Base-by-base conservation (phyloP, 129 eudicot species). In the Lactuca saligna region DNA sequence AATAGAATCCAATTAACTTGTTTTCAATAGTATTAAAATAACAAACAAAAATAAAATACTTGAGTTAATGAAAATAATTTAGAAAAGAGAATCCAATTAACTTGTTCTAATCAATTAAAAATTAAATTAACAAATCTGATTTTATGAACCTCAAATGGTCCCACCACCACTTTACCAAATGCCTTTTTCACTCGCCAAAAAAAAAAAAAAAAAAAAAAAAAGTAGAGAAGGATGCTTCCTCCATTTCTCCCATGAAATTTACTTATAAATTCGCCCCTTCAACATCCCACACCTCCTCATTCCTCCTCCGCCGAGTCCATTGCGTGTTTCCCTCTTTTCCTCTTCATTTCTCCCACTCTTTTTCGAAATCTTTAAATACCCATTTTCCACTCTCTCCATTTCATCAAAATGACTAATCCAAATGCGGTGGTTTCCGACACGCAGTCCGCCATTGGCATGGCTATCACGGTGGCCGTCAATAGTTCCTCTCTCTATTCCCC, bases 381-480 rank as follows among this genome's bases (percentile, higher is more conserved):
- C 44, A 6, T 61, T 41, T 35, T 57, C 14, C 5, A 11, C 38
- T 16, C 49, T 50, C 49, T 2, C 3, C 4, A 15, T 9, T 29
- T 42, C 25, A 16, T 11, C 33, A 6, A 5, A 69, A 89, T 87
- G 97, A 85, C 89, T 0, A 90, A 85, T 65, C 79, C 85, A 12
- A 85, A 73, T 50, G 81, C 76, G 44, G 88, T 82, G 15, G 72
- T 91, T 72, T 83, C 91, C 8, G 89, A 83, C 54, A 48, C 80
- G 5, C 82, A 79, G 37, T 75, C 91, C 50, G 83, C 82, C 77
- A 75, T 86, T 16, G 68, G 59, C 12, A 75, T 89, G 73, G 84
- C 84, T 0, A 65, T 84, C 10, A 44, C 82, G 6, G 69, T 63
- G 46, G 83, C 81, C 42, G 66, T 63, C 39, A 55, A 77, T 8